Evolutionary conservation across 2,329 filamentous ascomycete genomes (phyloP), one percentile per base, ranked within the genome.

Genomic region (Alternaria longipes): DNA sequence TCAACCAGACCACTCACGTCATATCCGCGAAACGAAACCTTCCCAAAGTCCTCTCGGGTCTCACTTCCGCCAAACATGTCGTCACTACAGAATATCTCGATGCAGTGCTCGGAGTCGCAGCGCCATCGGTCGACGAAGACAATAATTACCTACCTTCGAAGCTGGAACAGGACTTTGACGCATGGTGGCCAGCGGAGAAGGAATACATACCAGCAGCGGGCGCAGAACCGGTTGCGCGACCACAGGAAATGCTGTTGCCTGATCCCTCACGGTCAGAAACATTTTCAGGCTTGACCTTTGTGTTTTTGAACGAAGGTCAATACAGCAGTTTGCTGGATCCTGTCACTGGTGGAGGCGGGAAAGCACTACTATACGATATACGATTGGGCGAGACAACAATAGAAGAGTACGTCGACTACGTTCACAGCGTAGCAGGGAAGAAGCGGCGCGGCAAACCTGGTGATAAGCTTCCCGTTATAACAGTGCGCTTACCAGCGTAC

Each of bases 11-110:
- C 0, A 97, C 94, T 0, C 94, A 98, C 78, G 91, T 97, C 11
- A 89, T 98, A 34, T 89, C 92, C 8, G 91, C 89, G 76, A 97
- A 97, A 79, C 87, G 95, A 49, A 99, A 98, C 76, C 94, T 93
- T 0, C 87, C 94, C 0, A 93, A 93, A 67, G 92, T 92, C 0
- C 83, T 99, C 3, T 93, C 96, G 74, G 94, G 92, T 2, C 83
- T 99, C 9, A 89, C 97, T 38, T 91, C 93, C 70, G 93, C 87
- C 14, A 90, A 86, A 77, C 87, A 89, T 68, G 89, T 98, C 42
- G 93, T 98, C 11, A 87, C 87, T 4, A 84, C 86, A 36, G 82
- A 86, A 0, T 98, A 91, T 68, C 83, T 97, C 14, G 88, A 93
- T 64, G 90, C 90, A 0, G 80, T 98, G 1, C 83, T 89, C 1